Base-by-base conservation (phyloP, 768 basidiomycete genomes). In the Boletales sp. region DNA sequence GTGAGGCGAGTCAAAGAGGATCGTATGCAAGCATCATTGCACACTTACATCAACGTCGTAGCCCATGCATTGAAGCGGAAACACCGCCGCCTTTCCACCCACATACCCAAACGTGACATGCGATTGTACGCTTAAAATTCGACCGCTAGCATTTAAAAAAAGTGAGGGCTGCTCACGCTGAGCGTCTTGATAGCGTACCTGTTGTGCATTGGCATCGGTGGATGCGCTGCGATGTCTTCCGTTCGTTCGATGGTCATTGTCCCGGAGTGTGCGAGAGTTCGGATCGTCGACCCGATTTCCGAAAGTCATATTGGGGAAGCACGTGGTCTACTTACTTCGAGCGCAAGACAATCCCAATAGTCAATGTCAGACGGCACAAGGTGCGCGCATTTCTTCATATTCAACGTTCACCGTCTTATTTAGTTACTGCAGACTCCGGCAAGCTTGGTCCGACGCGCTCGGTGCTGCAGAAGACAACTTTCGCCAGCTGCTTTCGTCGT, bases 51-150 rank as follows among this genome's bases (percentile, higher is more conserved):
- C 96, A 40, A 98, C 94, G 57, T 99, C 93, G 69, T 87, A 98
- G 11, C 93, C 95, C 40, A 98, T 80, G 53, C 77, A 90, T 75
- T 81, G 95, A 56, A 82, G 81, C 1, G 86, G 84, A 59, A 87
- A 88, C 6, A 83, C 78, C 0, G 87, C 86, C 9, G 86, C 86
- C 64, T 88, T 89, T 25, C 85, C 84, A 50, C 94, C 95, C 8
- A 94, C 95, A 61, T 95, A 97, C 42, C 95, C 95, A 57, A 85
- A 91, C 10, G 87, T 82, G 50, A 97, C 95, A 61, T 97, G 95
- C 3, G 89, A 92, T 60, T 98, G 95, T 44, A 97, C 81, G 59
- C 90, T 93, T 37, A 97, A 75, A 9, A 98, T 79, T 21, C 94
- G 76, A 44, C 78, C 78, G 19, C 55, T 64, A 19, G 25, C 8